Base-by-base conservation (phyloP, 2,329 filamentous ascomycete genomes). In the Epicoccum sorghinum region DNA sequence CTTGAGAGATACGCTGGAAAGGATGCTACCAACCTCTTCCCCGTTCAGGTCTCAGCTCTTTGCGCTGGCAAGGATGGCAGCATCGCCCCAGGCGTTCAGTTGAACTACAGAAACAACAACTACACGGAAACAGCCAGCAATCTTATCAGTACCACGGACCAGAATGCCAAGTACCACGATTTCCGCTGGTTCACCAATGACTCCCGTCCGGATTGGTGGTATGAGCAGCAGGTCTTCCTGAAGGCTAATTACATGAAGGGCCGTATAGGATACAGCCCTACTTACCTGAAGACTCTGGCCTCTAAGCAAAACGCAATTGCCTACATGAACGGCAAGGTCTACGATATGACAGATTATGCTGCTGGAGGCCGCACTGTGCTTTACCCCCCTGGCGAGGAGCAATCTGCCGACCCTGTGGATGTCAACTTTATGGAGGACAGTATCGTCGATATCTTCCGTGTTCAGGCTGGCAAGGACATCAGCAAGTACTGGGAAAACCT, bases 31-130 rank as follows among this genome's bases (percentile, higher is more conserved):
- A 80, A 84, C 35, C 82, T 99, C 9, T 99, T 99, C 78, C 95
- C 96, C 0, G 83, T 99, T 0, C 95, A 99, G 73, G 93, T 99
- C 13, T 96, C 89, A 4, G 92, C 93, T 38, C 82, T 99, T 33
- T 99, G 95, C 75, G 84, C 89, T 55, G 95, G 93, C 54, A 85
- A 83, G 29, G 81, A 87, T 60, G 90, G 89, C 22, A 70, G 86
- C 38, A 75, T 89, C 42, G 83, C 91, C 67, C 83, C 84, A 3
- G 83, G 86, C 37, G 90, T 99, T n/a, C 88, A 89, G 41, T 82
- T 99, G 25, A 89, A 93, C 74, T 98, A 93, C 77, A 87, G 86
- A 60, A 85, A 82, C 33, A 86, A 85, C 58, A 99, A 99, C 74
- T 81, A 88, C 49, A 85, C 86, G 12, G 88, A 88, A 7, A 14